A percentile compares a stretch with the other conserved stretches of the same genome.
phyloP scores from a whole-genome alignment of 768 basidiomycete genomes.

The Pholiota microspora region DNA sequence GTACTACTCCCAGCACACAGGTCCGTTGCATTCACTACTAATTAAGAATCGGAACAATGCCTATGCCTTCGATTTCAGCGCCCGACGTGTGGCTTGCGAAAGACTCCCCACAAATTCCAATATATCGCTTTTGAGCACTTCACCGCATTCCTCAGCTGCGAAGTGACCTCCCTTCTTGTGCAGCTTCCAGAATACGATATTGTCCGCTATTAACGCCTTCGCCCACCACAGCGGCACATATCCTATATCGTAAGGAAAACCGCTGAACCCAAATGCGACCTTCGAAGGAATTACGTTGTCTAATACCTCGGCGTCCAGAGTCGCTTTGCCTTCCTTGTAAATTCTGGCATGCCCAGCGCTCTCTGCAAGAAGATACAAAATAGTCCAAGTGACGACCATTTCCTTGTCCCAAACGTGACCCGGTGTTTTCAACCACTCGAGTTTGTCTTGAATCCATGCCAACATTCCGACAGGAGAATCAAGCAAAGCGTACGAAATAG shows the following conservation, averaged over 20 bases:
- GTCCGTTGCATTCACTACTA: background rate
- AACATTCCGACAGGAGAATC: slow-evolving; percentile 53
- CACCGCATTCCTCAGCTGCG: slow-evolving; percentile 39
- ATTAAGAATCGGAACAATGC: background rate
- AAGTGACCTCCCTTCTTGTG: slow-evolving; percentile 47
- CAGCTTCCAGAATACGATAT: slow-evolving; percentile 39
- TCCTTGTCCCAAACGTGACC: slow-evolving; percentile 29
- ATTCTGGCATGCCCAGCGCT: slow-evolving; percentile 33
- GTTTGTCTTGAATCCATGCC: slow-evolving; percentile 46
- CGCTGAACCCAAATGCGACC: slow-evolving; percentile 39
- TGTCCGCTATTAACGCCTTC: slow-evolving; percentile 34
- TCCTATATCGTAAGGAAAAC: slow-evolving; percentile 39
- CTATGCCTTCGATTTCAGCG: slow-evolving; percentile 4
- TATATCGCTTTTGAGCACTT: slow-evolving; percentile 36
- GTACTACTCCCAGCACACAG: too few relatives aligned
- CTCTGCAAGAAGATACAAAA: slow-evolving; percentile 34
- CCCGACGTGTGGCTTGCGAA: slow-evolving; percentile 7
- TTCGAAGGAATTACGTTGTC: slow-evolving; percentile 16
- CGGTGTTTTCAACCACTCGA: slow-evolving; percentile 22
- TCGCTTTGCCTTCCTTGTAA: slow-evolving; percentile 27
- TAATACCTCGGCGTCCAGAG: slow-evolving; percentile 15
- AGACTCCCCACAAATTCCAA: slow-evolving; percentile 22
- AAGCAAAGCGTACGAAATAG: slow-evolving; percentile 41
- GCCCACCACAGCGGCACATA: slow-evolving; percentile 38
- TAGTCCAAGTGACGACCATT: slow-evolving; percentile 35